Percentiles rank a stretch among this genome's conserved stretches.
These are phyloP conservation scores for Apiospora sp. DNA, from an alignment of 2,329 filamentous ascomycete genomes.

Conservation along the genomic window DNA sequence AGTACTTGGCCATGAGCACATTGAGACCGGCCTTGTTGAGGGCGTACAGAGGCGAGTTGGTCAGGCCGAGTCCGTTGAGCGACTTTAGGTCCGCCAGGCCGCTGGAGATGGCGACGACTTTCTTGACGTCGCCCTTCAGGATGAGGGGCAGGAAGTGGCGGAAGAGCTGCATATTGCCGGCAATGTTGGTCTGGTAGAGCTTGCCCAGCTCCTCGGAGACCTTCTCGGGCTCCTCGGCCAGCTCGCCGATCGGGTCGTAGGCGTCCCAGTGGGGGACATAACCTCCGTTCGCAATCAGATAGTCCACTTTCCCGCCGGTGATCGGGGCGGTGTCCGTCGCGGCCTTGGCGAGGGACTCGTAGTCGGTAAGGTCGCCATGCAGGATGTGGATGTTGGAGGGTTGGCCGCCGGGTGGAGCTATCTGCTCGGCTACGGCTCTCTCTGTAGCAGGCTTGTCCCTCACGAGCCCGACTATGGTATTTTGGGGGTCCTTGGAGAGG, in stretches of 20 bases:
- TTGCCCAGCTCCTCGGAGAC: conserved; percentile 45
- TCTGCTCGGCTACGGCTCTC: conserved; percentile 50
- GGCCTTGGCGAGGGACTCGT: conserved; percentile 47
- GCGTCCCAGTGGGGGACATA: conserved; percentile 22
- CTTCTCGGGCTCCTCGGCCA: conserved; percentile 37
- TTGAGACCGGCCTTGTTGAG: conserved; percentile 50
- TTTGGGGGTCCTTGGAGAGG: conserved; percentile 51
- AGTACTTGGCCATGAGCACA: conserved; percentile 59
- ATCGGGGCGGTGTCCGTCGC: conserved; percentile 7
- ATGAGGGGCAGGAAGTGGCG: conserved; percentile 62
- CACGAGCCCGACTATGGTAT: conserved; percentile 56
- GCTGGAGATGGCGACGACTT: conserved; percentile 43
- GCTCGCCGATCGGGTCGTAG: background rate
- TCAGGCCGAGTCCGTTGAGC: conserved; percentile 40
- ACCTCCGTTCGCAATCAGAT: conserved; percentile 20
- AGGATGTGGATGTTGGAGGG: conserved; percentile 54
- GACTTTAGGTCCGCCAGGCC: conserved; percentile 63
- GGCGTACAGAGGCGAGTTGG: conserved; percentile 43
- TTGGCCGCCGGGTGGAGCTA: conserved; percentile 36
- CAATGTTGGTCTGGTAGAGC: conserved; percentile 55
- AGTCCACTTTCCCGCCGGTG: conserved; percentile 6
- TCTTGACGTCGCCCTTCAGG: conserved; percentile 53
- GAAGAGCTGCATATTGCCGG: conserved; percentile 61
- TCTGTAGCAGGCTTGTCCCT: conserved; percentile 55
- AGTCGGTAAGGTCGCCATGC: conserved; percentile 53